These are phyloP conservation scores for Debaryomyces singareniensis DNA, from an alignment of 1,139 yeast species.

Conservation along the genomic window DNA sequence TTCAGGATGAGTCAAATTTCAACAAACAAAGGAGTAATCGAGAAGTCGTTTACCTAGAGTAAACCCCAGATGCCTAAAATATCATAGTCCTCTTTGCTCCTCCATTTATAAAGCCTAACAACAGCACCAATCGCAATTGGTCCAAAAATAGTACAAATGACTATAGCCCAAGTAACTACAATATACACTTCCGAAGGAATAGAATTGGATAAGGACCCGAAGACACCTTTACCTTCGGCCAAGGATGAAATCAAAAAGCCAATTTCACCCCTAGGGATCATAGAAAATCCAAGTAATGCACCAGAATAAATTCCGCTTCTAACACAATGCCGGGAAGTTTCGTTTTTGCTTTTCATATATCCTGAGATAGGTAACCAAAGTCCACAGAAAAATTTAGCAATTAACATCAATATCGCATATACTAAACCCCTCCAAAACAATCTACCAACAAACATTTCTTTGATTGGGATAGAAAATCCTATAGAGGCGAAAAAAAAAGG, in stretches of 20 bases:
- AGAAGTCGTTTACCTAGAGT: no score
- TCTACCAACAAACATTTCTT: constrained; percentile 4
- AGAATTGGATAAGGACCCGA: background rate
- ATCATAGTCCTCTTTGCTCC: constrained; percentile 1
- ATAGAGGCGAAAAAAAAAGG: constrained; percentile 6
- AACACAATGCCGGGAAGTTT: background rate
- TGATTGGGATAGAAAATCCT: constrained; percentile 6
- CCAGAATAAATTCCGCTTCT: background rate
- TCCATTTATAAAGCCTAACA: constrained; percentile 2
- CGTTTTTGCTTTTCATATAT: background rate
- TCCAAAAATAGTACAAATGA: constrained; percentile 4
- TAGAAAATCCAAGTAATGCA: constrained; percentile 4
- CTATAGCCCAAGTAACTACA: constrained; percentile 5
- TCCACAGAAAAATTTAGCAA: constrained; percentile 3
- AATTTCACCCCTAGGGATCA: constrained; percentile 5
- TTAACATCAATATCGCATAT: constrained; percentile 4
- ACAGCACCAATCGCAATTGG: constrained; percentile 4
- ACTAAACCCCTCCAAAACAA: constrained; percentile 4
- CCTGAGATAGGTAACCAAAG: constrained; percentile 3
- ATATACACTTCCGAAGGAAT: constrained; percentile 4
- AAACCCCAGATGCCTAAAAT: background rate
- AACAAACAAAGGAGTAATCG: no score
- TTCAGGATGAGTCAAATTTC: no score
- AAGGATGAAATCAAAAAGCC: constrained; percentile 5
- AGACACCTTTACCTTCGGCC: constrained; percentile 5